A percentile compares a stretch with the other conserved stretches of the same genome.
These are phyloP conservation scores for Chrysanthemum makinoi DNA, from an alignment of 129 eudicot genomes.

Conservation along the genomic window DNA sequence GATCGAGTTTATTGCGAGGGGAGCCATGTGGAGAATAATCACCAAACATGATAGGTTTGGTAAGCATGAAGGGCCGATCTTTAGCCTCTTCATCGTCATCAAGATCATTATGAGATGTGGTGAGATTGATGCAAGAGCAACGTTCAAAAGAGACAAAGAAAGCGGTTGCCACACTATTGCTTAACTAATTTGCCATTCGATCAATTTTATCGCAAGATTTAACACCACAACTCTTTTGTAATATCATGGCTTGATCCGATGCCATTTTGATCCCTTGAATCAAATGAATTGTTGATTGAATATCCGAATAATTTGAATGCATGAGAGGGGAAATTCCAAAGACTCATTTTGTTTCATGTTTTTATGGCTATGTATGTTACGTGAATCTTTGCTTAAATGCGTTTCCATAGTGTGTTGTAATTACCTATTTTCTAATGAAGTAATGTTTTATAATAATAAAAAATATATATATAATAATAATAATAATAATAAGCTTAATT, in stretches of 20 bases:
- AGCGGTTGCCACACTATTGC: conserved; percentile 55
- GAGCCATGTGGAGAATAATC: conserved; percentile 25
- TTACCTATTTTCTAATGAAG: no score
- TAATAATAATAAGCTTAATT: no score
- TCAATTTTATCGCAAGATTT: conserved; percentile 49
- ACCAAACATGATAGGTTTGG: conserved; percentile 23
- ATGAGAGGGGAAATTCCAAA: conserved; percentile 7
- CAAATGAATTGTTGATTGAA: not conserved
- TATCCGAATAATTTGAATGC: conserved; percentile 3
- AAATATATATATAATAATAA: no score
- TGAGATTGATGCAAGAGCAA: conserved; percentile 54
- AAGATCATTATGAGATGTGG: conserved; percentile 47
- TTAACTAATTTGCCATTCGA: conserved; percentile 52
- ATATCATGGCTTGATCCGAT: conserved; percentile 20
- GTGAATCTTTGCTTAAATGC: conserved; percentile 6
- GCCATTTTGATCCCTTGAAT: conserved; percentile 15
- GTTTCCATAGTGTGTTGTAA: no score
- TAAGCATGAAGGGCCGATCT: conserved; percentile 53
- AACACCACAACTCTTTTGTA: conserved; percentile 26
- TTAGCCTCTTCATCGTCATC: conserved; percentile 56
- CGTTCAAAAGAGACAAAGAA: conserved; percentile 68
- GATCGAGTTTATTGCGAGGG: conserved; percentile 22
- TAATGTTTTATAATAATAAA: no score
- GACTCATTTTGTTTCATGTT: conserved; percentile 11
- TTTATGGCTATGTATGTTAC: conserved; percentile 5